Evolutionary conservation across 192 early-diverging fungal species (phyloP), one percentile per base, ranked within the genome.

Genomic region (Coemansia sp.): DNA sequence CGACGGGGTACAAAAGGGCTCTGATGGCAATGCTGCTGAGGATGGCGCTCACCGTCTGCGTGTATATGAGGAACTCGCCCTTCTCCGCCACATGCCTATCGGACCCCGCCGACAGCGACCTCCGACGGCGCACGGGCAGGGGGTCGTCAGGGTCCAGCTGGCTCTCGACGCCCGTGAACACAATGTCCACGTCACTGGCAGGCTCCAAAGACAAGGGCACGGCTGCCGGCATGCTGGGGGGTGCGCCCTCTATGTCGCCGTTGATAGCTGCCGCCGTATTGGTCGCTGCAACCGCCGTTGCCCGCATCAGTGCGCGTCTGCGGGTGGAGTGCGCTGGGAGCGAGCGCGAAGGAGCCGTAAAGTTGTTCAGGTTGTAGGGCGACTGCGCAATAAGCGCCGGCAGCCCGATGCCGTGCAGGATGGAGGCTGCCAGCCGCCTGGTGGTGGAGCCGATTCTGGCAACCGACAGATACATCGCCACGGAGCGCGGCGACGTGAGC

Each of bases 1-100:
- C 70, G 19, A 75, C 54, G 5, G 78, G 78, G 11, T 75, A 81
- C 40, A 75, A 6, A 42, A 63, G n/a, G n/a, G 67, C 53, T 1
- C 67, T 41, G 8, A 60, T 48, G 0, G 24, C 51, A 8, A 72
- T 45, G 39, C 41, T 29, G 6, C 41, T 64, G 21, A 72, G 13
- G n/a, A 69, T 29, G 10, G 39, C 7, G 42, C 63, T 44, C 17
- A 75, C 59, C 0, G 54, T 51, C 46, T 50, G 69, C 59, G 66
- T 66, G 62, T 73, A 79, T 35, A 60, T 36, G 10, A 70, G 66
- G 27, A 72, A 31, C 59, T 69, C 8, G n/a, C 24, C 29, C 69
- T 62, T 39, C 14, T 19, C 48, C 13, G 39, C 45, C 6, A 19
- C 31, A 19, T 42, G 66, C 34, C 42, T 21, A 6, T n/a, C 42